Evolutionary conservation across 2,329 filamentous ascomycete species (phyloP).

Genomic region (Cytospora chrysosperma): DNA sequence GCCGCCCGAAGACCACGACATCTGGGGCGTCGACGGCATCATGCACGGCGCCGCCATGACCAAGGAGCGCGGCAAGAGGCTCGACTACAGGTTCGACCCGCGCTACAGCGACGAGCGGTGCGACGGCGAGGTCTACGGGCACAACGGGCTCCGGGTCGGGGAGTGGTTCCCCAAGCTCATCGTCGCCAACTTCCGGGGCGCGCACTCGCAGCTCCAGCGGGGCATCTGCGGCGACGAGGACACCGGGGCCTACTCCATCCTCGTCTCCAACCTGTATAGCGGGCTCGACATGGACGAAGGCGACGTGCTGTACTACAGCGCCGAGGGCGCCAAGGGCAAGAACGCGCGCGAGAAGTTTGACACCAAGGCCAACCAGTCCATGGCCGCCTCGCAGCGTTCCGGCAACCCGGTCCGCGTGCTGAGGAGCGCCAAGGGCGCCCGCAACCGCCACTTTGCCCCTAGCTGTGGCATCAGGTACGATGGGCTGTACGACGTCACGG

Average conservation of each 20-base stretch:
- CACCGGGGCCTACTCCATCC: constrained; percentile 52
- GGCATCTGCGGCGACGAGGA: constrained; percentile 50
- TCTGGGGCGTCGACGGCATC: constrained; percentile 33
- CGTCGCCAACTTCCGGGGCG: constrained; percentile 50
- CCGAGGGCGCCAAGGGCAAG: constrained; percentile 26
- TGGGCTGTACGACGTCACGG: constrained; percentile 33
- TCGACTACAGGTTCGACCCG: constrained; percentile 21
- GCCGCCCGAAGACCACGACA: constrained; percentile 29
- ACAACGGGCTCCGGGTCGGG: constrained; percentile 38
- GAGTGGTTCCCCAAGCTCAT: constrained; percentile 56
- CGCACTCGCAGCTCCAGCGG: constrained; percentile 47
- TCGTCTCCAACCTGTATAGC: constrained; percentile 42
- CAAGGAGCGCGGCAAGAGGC: not conserved
- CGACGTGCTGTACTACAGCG: constrained; percentile 31
- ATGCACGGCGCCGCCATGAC: constrained; percentile 32
- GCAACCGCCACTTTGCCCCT: constrained; percentile 24
- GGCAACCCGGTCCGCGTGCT: constrained; percentile 32
- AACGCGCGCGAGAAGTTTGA: not conserved
- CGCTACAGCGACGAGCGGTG: constrained; percentile 19
- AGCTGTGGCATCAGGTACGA: constrained; percentile 36
- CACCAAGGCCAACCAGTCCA: constrained; percentile 18
- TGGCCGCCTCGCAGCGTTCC: constrained; percentile 26
- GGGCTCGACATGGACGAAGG: constrained; percentile 30
- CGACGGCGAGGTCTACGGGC: constrained; percentile 27
- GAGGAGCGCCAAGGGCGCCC: constrained; percentile 26